These are phyloP conservation scores for Serpula lacrymans DNA, from an alignment of 768 basidiomycete genomes.

Conservation along the genomic window DNA sequence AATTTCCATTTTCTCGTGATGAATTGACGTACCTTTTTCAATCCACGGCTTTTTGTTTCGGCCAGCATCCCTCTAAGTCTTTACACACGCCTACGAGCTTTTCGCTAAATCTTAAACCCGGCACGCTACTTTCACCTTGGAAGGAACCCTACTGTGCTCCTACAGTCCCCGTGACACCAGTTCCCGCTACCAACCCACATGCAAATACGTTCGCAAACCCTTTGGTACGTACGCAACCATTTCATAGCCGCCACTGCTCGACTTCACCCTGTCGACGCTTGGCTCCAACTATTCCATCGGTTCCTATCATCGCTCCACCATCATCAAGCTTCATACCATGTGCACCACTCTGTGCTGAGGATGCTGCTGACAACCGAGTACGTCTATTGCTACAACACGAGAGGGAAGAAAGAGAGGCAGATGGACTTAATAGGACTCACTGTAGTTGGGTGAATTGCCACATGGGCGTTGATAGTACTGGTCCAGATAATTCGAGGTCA, in stretches of 20 bases:
- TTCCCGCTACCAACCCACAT: constrained; percentile 20
- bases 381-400: constrained; percentile 41
- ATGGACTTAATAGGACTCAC: constrained; percentile 26
- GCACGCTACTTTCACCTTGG: neutral
- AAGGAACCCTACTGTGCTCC: constrained; percentile 9
- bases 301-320: constrained; percentile 59
- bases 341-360: constrained; percentile 34
- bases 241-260: constrained; percentile 4
- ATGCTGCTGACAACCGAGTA: constrained; percentile 43
- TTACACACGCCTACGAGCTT: neutral
- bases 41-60: neutral
- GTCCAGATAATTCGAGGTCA: too few relatives aligned
- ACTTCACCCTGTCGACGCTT: constrained; percentile 1
- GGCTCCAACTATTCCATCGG: constrained; percentile 14
- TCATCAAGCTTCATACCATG: constrained; percentile 27
- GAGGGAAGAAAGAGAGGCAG: constrained; percentile 28
- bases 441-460: too few relatives aligned
- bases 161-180: constrained; percentile 23
- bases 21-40: neutral
- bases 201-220: constrained; percentile 19
- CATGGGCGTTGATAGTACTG: too few relatives aligned
- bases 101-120: neutral
- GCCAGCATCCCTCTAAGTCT: neutral
- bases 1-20: neutral
- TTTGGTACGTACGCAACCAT: constrained; percentile 15